These are phyloP conservation scores for Trichoderma sp. DNA, from an alignment of 2,329 filamentous ascomycete species.

Conservation along the genomic window DNA sequence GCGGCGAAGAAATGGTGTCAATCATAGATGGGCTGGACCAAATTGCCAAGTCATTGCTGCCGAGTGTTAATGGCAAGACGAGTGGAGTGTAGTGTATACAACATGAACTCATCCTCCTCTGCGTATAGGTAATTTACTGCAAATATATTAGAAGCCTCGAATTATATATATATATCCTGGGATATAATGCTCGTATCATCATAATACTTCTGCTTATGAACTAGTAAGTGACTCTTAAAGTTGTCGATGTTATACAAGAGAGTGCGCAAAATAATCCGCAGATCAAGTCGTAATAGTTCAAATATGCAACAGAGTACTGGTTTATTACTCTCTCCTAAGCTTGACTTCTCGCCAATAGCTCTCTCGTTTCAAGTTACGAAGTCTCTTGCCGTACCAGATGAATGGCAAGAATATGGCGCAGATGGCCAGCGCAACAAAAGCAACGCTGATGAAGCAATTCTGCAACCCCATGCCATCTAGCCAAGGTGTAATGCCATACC, in stretches of 20 bases:
- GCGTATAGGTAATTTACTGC: background rate
- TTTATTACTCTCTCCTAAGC: background rate
- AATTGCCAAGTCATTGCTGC: background rate
- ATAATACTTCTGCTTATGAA: background rate
- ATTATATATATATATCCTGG: background rate
- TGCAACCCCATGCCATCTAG: constrained; percentile 43
- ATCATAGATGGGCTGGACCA: background rate
- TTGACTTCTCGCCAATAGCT: constrained; percentile 27
- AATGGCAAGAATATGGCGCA: constrained; percentile 46
- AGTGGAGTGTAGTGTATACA: background rate
- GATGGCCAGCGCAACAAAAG: constrained; percentile 42
- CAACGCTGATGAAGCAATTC: constrained; percentile 46
- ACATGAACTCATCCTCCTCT: background rate
- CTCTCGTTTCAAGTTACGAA: constrained; percentile 27
- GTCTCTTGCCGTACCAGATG: constrained; percentile 47
- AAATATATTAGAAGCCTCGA: background rate
- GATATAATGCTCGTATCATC: background rate
- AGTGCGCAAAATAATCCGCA: background rate
- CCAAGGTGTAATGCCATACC: constrained; percentile 48
- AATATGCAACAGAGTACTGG: no score
- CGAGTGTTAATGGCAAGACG: background rate
- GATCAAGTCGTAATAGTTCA: background rate
- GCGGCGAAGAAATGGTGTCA: background rate
- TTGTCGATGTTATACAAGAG: background rate
- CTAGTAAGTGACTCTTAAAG: background rate